A percentile compares a stretch with the other conserved stretches of the same genome.
phyloP scores from a whole-genome alignment of 202 grass and related monocot genomes.

The Bolboschoenoplectus hybrid region DNA sequence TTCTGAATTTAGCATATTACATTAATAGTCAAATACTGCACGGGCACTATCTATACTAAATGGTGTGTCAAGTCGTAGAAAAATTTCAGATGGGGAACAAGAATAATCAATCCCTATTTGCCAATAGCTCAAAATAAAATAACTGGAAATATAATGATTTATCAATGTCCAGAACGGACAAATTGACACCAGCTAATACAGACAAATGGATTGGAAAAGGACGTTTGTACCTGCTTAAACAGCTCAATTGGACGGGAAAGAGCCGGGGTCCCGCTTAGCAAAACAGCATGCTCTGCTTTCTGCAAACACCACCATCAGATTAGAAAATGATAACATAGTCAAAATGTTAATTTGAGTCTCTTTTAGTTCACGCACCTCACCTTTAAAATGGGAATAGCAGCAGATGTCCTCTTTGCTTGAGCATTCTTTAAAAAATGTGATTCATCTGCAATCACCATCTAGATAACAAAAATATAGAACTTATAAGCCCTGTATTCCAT shows the following conservation, averaged over 20 bases:
- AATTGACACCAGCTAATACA: neutral
- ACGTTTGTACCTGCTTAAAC: constrained; percentile 72
- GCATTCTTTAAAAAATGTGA: constrained; percentile 95
- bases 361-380: constrained; percentile 44
- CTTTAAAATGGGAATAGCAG: constrained; percentile 84
- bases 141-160: neutral
- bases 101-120: neutral
- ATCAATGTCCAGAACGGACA: neutral
- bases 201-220: constrained; percentile 17
- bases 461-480: constrained; percentile 51
- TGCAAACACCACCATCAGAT: constrained; percentile 46
- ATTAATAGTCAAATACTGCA: neutral
- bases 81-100: neutral
- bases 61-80: neutral
- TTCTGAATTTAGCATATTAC: neutral
- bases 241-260: constrained; percentile 90
- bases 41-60: neutral
- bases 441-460: constrained; percentile 97
- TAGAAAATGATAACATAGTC: constrained; percentile 32
- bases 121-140: neutral
- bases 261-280: constrained; percentile 94
- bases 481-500: constrained; percentile 4
- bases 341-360: constrained; percentile 25
- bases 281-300: constrained; percentile 86
- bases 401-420: constrained; percentile 81